Evolutionary conservation across 2,329 filamentous ascomycete genomes (phyloP), one percentile per base, ranked within the genome.

Genomic region (Phoma sp.): DNA sequence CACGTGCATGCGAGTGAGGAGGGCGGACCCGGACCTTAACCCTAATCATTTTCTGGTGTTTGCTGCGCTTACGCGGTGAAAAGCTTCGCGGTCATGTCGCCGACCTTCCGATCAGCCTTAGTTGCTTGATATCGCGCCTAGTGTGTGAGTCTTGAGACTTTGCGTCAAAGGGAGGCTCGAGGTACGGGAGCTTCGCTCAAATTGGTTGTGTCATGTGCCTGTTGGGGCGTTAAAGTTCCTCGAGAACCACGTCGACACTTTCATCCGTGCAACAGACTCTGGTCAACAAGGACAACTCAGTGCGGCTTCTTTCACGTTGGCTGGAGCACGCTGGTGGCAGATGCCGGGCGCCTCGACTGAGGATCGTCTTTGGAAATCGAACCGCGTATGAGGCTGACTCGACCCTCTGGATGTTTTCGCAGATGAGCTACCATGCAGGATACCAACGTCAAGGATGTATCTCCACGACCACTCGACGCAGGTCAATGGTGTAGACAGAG

Each of bases 21-120:
- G 84, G 88, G 85, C 81, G 80, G 80, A 77, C 80, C 88, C 87
- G 91, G 90, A 93, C 93, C 90, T 93, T 96, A 96, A 96, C 93
- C 93, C 93, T 96, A 96, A 89, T 83, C 80, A 80, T 77, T 79
- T 76, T 80, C 86, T 89, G 89, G 90, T 87, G 86, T 71, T 74
- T 66, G 57, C 69, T 61, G 67, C 59, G 86, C 68, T 50, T 60
- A 58, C 61, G 67, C 85, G 81, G 60, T 47, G 56, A 47, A 69
- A 18, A 74, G 71, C 48, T 59, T 71, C 66, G 66, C 68, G 71
- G 73, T 75, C 80, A 79, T 84, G 87, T 89, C 86, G 86, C 86
- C 82, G 78, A 83, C 78, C 79, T 80, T 79, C 82, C 82, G 86
- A 93, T 73, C 92, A 77, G 78, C 71, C 71, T 58, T 53, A 55